phyloP scores from a whole-genome alignment of 371 early-diverging fungal species.

The Synchytrium microbalum region DNA sequence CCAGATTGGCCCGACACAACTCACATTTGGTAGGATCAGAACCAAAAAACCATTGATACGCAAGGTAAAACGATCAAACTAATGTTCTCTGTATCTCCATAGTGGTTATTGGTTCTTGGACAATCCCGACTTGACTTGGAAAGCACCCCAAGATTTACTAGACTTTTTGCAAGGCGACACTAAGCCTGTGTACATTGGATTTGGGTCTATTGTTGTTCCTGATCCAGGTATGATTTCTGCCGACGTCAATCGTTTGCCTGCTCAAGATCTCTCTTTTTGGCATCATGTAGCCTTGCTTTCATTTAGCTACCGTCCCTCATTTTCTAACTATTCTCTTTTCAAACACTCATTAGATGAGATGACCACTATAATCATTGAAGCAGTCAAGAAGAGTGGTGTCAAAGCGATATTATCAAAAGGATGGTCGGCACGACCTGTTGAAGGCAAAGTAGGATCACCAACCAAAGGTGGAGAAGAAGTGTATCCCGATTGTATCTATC shows the following conservation, averaged over 20 bases:
- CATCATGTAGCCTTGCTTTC: too few relatives aligned
- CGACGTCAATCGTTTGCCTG: background rate
- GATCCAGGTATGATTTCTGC: slow-evolving; percentile 53
- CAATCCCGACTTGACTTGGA: slow-evolving; percentile 59
- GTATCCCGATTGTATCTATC: slow-evolving; percentile 11
- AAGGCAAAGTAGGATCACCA: slow-evolving; percentile 5
- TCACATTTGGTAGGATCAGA: slow-evolving; percentile 53
- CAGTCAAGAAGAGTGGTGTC: slow-evolving; percentile 53
- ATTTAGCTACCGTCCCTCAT: too few relatives aligned
- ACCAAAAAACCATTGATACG: too few relatives aligned
- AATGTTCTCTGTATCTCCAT: too few relatives aligned
- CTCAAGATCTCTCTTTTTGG: background rate
- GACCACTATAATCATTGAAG: slow-evolving; percentile 54
- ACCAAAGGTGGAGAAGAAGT: slow-evolving; percentile 12
- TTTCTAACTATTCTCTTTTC: too few relatives aligned
- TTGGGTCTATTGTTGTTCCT: slow-evolving; percentile 74
- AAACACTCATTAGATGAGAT: slow-evolving; percentile 43
- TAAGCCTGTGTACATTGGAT: slow-evolving; percentile 60
- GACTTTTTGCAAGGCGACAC: slow-evolving; percentile 40
- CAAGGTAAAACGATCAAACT: too few relatives aligned
- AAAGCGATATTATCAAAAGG: slow-evolving; percentile 65
- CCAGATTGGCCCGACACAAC: slow-evolving; percentile 75
- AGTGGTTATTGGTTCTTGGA: slow-evolving; percentile 75
- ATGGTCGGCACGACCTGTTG: slow-evolving; percentile 50
- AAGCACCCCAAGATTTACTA: slow-evolving; percentile 42